Evolutionary conservation across 148 eudicot species (phyloP).

Genomic region (Fagopyrum tataricum): DNA sequence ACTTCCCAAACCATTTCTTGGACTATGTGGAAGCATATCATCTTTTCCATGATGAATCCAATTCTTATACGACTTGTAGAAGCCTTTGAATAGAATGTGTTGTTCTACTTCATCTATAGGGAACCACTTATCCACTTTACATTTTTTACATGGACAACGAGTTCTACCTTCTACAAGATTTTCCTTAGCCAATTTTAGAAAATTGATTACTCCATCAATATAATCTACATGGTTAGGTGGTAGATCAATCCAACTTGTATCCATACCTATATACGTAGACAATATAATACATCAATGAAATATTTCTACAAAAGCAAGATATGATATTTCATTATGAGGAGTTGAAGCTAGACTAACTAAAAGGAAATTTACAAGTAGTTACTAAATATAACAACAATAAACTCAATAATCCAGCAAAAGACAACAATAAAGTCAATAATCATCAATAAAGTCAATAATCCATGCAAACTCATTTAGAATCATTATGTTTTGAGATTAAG

Average conservation of each 20-base stretch:
- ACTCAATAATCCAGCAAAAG: too few relatives aligned
- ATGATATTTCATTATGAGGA: too few relatives aligned
- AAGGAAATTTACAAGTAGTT: too few relatives aligned
- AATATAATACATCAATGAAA: too few relatives aligned
- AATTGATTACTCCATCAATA: background rate
- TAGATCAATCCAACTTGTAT: background rate
- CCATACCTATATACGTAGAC: background rate
- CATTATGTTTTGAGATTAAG: too few relatives aligned
- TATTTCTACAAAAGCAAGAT: too few relatives aligned
- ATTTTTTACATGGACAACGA: background rate
- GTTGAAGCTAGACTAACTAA: too few relatives aligned
- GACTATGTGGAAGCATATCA: background rate
- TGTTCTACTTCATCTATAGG: background rate
- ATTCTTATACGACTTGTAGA: background rate
- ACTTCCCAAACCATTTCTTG: background rate
- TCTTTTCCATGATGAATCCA: background rate
- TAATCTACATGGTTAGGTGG: background rate
- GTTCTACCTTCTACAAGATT: background rate
- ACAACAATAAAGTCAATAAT: too few relatives aligned
- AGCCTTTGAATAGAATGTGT: background rate
- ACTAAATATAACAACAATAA: too few relatives aligned
- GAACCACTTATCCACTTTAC: background rate
- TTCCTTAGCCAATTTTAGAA: background rate
- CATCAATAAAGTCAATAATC: too few relatives aligned
- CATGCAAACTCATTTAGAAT: too few relatives aligned